phyloP scores from a whole-genome alignment of 768 basidiomycete species.

The Rhizopogon salebrosus region DNA sequence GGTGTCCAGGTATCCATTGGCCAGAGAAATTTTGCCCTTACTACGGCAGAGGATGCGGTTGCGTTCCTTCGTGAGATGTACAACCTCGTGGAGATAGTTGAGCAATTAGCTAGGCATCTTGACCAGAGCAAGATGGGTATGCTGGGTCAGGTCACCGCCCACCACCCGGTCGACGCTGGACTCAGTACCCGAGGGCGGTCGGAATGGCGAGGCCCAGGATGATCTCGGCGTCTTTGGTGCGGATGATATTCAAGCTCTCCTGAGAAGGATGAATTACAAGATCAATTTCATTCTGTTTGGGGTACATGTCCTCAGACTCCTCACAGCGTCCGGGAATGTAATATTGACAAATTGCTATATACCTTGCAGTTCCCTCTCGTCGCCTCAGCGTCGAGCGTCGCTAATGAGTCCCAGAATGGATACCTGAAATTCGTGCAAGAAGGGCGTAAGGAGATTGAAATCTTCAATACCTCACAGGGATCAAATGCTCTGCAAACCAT shows the following conservation, averaged over 20 bases:
- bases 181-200: background rate
- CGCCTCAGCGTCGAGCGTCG: background rate
- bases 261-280: background rate
- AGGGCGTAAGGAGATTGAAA: constrained; percentile 3
- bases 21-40: constrained; percentile 1
- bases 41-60: background rate
- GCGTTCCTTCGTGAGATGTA: constrained; percentile 11
- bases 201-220: background rate
- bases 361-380: constrained; percentile 9
- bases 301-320: too few relatives aligned
- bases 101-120: background rate
- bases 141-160: too few relatives aligned
- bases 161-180: background rate
- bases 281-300: background rate
- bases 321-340: too few relatives aligned
- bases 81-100: constrained; percentile 4
- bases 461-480: constrained; percentile 7
- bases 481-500: constrained; percentile 3
- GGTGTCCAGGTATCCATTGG: constrained; percentile 4
- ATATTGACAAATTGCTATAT: background rate
- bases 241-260: background rate
- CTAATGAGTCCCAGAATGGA: background rate
- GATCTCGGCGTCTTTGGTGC: constrained; percentile 1
- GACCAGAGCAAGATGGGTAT: too few relatives aligned
- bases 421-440: constrained; percentile 9